Conservation (phyloP, 164 flowering plant species). For the Magnolia kwangsiensis region DNA sequence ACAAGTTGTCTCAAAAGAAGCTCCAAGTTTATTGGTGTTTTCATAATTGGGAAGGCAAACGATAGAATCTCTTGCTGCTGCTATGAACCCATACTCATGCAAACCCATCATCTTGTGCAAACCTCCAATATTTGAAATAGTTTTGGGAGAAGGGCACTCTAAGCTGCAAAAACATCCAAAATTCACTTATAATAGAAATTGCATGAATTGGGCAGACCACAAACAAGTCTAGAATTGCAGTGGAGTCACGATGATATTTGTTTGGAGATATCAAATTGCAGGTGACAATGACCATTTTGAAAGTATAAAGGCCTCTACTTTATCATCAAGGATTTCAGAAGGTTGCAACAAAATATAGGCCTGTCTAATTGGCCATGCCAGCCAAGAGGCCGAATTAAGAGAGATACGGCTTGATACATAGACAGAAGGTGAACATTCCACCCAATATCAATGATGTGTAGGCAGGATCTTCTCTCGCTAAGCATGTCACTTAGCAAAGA, state of each 20-base stretch:
- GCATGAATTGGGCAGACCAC: not conserved
- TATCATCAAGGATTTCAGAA: not conserved
- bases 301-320: not conserved
- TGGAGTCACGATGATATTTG: not conserved
- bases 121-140: slow-evolving; percentile 73
- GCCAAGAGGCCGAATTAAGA: no score
- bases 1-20: slow-evolving; percentile 74
- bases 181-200: no score
- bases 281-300: not conserved
- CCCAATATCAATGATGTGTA: no score
- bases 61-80: slow-evolving; percentile 71
- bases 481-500: no score
- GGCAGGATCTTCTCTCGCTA: no score
- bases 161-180: slow-evolving; percentile 34
- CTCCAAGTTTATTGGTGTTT: slow-evolving; percentile 57
- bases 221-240: not conserved
- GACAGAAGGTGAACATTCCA: no score
- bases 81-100: slow-evolving; percentile 53
- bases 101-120: slow-evolving; percentile 62
- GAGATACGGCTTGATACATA: no score
- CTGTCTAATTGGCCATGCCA: no score
- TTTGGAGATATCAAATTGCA: not conserved
- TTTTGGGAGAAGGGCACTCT: slow-evolving; percentile 53
- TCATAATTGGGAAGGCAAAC: slow-evolving; percentile 56
- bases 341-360: not conserved